Percentiles rank a stretch among this genome's conserved stretches.
phyloP scores from a whole-genome alignment of 345 rosid genomes.

The Gynandropsis gynandra region DNA sequence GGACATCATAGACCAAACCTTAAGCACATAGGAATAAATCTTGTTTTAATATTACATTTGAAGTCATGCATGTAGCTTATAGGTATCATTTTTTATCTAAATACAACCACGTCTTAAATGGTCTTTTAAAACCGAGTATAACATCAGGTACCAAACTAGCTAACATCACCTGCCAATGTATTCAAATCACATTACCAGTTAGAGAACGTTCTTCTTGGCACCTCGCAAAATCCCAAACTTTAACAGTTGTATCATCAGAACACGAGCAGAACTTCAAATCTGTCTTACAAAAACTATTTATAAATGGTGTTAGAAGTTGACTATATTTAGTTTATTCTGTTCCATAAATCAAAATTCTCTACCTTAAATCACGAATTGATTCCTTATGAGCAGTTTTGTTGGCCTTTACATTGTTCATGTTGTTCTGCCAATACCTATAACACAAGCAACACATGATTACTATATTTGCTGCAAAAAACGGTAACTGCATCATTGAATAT shows the following conservation, averaged over 20 bases:
- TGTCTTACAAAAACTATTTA: constrained; percentile 87
- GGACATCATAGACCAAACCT: background rate
- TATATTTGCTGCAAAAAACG: background rate
- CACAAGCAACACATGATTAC: constrained; percentile 2
- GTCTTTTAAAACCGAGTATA: constrained; percentile 11
- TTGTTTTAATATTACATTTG: constrained; percentile 5
- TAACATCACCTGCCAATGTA: constrained; percentile 7
- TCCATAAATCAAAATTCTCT: constrained; percentile 5
- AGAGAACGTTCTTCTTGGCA: constrained; percentile 89
- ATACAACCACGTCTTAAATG: background rate
- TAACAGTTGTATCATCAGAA: constrained; percentile 94
- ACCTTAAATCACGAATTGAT: constrained; percentile 92
- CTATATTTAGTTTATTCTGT: background rate
- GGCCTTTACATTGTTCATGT: constrained; percentile 95
- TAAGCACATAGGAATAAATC: constrained; percentile 7
- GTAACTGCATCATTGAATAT: background rate
- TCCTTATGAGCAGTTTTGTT: constrained; percentile 95
- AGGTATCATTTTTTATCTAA: constrained; percentile 8
- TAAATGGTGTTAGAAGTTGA: constrained; percentile 22
- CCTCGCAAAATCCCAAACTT: constrained; percentile 96
- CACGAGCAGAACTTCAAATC: constrained; percentile 98
- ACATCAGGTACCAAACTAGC: constrained; percentile 3
- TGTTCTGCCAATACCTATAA: constrained; percentile 94
- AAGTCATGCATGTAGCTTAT: background rate
- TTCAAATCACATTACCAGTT: constrained; percentile 71